A percentile compares a stretch with the other conserved stretches of the same genome.
Conservation (phyloP, 805 yeast species). For the Candida suzukii region DNA sequence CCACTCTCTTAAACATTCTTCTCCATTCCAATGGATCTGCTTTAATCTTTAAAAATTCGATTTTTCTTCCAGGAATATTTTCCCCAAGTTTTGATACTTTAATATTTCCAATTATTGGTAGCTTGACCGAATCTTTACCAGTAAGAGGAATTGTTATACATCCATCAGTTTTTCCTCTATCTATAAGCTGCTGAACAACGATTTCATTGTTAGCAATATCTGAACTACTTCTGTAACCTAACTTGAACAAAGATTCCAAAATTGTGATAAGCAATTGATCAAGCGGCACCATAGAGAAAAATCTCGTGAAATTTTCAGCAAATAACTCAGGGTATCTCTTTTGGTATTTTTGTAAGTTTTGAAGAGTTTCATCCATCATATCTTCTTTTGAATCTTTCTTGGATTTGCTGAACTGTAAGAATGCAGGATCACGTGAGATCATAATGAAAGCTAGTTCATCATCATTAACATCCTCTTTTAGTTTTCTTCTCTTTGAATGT, state of each 20-base stretch:
- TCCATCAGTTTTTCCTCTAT: conserved; percentile 22
- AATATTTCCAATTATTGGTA: conserved; percentile 39
- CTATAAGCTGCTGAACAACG: conserved; percentile 15
- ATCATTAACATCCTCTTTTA: conserved; percentile 15
- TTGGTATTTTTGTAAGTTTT: conserved; percentile 11
- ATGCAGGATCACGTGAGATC: conserved; percentile 44
- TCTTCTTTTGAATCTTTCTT: conserved; percentile 11
- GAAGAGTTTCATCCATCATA: conserved; percentile 14
- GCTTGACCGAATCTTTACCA: conserved; percentile 38
- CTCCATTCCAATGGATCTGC: conserved; percentile 78
- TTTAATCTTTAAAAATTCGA: conserved; percentile 46
- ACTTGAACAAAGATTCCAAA: conserved; percentile 32
- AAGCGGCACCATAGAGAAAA: conserved; percentile 38
- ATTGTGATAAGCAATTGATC: conserved; percentile 36
- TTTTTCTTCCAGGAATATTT: conserved; percentile 33
- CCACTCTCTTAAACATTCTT: conserved; percentile 50
- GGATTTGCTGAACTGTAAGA: conserved; percentile 35
- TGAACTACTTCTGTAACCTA: conserved; percentile 29
- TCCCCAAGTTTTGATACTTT: conserved; percentile 32
- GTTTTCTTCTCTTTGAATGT: conserved; percentile 24
- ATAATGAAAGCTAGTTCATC: conserved; percentile 29
- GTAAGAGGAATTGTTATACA: conserved; percentile 30
- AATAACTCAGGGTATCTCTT: conserved; percentile 21
- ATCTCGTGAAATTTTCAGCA: conserved; percentile 42
- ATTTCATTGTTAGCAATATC: conserved; percentile 13